Evolutionary conservation across 371 early-diverging fungal genomes (phyloP).

Genomic region (Mortierella sp.): DNA sequence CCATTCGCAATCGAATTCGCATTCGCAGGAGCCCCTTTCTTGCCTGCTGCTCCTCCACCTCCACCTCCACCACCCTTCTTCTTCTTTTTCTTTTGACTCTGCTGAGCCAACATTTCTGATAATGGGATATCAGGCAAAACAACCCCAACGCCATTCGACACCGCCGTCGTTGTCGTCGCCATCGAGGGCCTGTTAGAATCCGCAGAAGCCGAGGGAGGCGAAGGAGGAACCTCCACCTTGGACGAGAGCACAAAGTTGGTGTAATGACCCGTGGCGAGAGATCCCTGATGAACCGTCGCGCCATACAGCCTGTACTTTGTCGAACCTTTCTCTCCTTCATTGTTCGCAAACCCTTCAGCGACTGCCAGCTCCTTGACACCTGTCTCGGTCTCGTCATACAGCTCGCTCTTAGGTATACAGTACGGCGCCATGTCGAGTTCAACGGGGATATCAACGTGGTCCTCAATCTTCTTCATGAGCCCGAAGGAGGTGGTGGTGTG

Average conservation of each 20-base stretch:
- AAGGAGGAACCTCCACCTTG: constrained; percentile 16
- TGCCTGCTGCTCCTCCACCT: neutral
- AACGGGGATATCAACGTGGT: constrained; percentile 64
- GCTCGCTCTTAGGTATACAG: constrained; percentile 56
- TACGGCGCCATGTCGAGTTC: constrained; percentile 69
- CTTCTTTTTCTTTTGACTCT: constrained; percentile 26
- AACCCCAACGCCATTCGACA: neutral
- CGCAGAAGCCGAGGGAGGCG: neutral
- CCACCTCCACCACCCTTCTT: constrained; percentile 22
- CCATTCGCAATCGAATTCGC: neutral
- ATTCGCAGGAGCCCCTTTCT: neutral
- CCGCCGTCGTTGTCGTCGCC: neutral
- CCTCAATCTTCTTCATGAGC: constrained; percentile 57
- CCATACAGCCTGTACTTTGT: constrained; percentile 76
- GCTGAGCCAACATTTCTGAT: constrained; percentile 25
- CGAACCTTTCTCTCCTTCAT: constrained; percentile 3
- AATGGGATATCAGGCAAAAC: constrained; percentile 45
- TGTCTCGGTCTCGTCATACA: constrained; percentile 37
- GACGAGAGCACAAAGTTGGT: constrained; percentile 62
- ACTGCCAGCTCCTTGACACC: constrained; percentile 22
- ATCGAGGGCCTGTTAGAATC: neutral
- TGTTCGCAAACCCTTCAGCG: constrained; percentile 11
- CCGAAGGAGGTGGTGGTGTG: constrained; percentile 56
- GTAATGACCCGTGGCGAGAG: constrained; percentile 83
- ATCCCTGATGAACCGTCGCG: constrained; percentile 82